These are phyloP conservation scores for Kwoniella shandongensis DNA, from an alignment of 768 basidiomycete species.

Conservation along the genomic window DNA sequence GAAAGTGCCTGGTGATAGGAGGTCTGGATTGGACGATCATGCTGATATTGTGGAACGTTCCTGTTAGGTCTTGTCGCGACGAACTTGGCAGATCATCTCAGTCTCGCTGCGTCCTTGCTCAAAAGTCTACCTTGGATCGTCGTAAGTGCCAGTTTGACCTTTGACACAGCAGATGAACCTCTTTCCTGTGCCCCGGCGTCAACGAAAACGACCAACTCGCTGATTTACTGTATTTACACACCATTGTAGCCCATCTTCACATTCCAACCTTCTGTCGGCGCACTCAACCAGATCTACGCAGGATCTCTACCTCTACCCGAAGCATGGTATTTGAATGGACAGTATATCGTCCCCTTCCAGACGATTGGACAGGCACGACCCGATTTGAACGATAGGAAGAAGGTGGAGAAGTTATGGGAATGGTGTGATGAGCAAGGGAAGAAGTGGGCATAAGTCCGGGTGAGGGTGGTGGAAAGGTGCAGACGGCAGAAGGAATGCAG, in stretches of 20 bases:
- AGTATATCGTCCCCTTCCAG: slow-evolving; percentile 43
- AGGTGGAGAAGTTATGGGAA: slow-evolving; percentile 33
- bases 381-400: slow-evolving; percentile 28
- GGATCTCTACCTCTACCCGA: slow-evolving; percentile 28
- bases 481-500: too few relatives aligned
- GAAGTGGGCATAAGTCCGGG: slow-evolving; percentile 20
- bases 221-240: background rate
- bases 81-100: slow-evolving; percentile 29
- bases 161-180: background rate
- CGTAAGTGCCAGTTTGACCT: slow-evolving; percentile 23
- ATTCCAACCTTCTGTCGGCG: slow-evolving; percentile 21
- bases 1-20: too few relatives aligned
- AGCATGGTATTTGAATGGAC: slow-evolving; percentile 31
- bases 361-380: slow-evolving; percentile 32
- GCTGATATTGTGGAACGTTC: too few relatives aligned
- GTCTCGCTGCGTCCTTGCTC: slow-evolving; percentile 13
- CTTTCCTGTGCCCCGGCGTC: background rate
- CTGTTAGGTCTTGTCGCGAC: slow-evolving; percentile 43
- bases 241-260: slow-evolving; percentile 13
- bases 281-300: slow-evolving; percentile 42
- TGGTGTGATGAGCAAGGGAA: slow-evolving; percentile 39
- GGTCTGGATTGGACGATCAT: too few relatives aligned
- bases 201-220: background rate
- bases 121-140: slow-evolving; percentile 27
- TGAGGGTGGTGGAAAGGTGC: too few relatives aligned